Base-by-base conservation (phyloP, 1,284 basidiomycete species). In the Cutaneotrichosporon sp. region DNA sequence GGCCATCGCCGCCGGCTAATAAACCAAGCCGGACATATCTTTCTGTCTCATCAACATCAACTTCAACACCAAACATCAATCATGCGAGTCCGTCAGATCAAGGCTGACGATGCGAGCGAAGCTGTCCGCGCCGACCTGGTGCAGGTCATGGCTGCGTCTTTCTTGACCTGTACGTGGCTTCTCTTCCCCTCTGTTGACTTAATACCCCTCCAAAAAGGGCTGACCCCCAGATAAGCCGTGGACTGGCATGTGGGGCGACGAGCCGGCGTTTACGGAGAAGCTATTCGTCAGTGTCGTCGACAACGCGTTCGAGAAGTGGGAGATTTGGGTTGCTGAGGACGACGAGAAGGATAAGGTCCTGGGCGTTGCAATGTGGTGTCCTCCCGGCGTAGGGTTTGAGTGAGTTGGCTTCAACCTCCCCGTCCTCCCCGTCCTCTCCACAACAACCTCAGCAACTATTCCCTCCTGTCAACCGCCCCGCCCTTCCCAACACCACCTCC, bases 51-150 rank as follows among this genome's bases (percentile, higher is more conserved):
- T 13, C 26, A 46, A 46, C 47, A 9, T 22, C 31, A n/a, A 10
- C 51, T 34, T 32, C 16, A 8, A 10, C 51, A 53, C 18, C n/a
- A 51, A 26, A 26, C 26, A 31, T 22, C 22, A 16, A 13, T 8
- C 31, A 53, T 53, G 26, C 26, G 4, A 4, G 31, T 53, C 18
- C 51, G 51, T 31, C 51, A 53, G 51, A 53, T 53, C 51, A 53
- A 11, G 5, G 13, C 26, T 13, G 51, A 6, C 2, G 31, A 53
- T 2, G 51, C 51, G 8, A 53, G 18, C 30, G 51, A 53, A 9
- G 31, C 51, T 1, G 13, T 53, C 51, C 31, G 31, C 16, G 16
- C 51, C 51, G 51, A 53, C 31, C 51, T 53, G 5, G 30, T 30
- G 26, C 18, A 31, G 30, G 10, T 11, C 31, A 30, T 53, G 26